Evolutionary conservation across 495 filamentous ascomycete genomes (phyloP), one percentile per base, ranked within the genome.

Genomic region (Talaromyces thailandensis): DNA sequence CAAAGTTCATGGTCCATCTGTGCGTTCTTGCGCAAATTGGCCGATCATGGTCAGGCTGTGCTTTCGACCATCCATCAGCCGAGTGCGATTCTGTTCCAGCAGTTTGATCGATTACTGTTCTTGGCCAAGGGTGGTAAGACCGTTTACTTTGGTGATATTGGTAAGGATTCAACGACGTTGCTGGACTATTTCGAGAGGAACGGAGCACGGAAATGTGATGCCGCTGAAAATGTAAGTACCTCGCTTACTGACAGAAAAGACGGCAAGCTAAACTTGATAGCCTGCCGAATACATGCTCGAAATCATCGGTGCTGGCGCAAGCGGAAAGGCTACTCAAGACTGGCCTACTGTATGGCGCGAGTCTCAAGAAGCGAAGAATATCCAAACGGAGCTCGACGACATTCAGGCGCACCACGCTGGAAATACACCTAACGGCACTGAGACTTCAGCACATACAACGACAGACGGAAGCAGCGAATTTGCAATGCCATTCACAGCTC

Each of bases 261-360:
- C 5, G 6, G 5, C 29, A 37, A 23, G 18, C 56, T 32, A 66
- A 65, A 96, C 69, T 86, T 88, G 16, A 88, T 90, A n/a, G 64
- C 92, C 92, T 28, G 93, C 93, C 21, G 93, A 98, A 75, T 96
- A 90, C 90, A 96, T 98, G 90, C 79, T 98, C 37, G 92, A 96
- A 69, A 87, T 91, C 56, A 96, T 93, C 68, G 93, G 93, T 64
- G 92, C 91, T 26, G 92, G 93, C 1, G 92, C 93, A n/a, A 91
- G 90, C 60, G 85, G 85, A 14, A 71, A 81, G 64, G 88, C 84
- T 61, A 83, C 89, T 48, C 83, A 88, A 61, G 91, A 98, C 71
- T 98, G 93, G 93, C 82, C 84, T 67, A 71, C 87, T 57, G 78
- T 86, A 14, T 98, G 93, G 93, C 85, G 86, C 29, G 81, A 89